Percentiles rank a stretch among this genome's conserved stretches.
These are phyloP conservation scores for Aegilops bicornis DNA, from an alignment of 176 grass and related monocot species.

Conservation along the genomic window DNA sequence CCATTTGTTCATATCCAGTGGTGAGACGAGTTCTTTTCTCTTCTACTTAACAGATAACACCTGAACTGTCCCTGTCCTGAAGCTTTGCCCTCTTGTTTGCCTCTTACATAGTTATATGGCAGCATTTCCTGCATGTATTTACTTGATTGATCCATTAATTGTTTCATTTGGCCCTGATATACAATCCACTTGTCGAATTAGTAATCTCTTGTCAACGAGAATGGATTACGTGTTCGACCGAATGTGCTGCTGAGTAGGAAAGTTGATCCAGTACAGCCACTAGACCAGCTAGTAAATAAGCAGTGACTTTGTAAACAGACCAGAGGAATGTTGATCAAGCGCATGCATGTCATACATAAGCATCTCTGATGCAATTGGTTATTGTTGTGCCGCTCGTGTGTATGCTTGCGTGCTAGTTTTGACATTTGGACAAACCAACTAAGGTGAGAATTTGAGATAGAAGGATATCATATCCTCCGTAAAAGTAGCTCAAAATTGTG, in stretches of 20 bases:
- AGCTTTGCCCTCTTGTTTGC: neutral
- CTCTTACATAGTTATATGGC: neutral
- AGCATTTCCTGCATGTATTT: neutral
- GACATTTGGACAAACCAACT: neutral
- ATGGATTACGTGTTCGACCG: constrained; percentile 11
- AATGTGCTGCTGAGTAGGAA: neutral
- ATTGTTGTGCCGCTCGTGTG: constrained; percentile 8
- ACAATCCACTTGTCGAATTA: constrained; percentile 3
- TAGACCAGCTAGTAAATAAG: neutral
- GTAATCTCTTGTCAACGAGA: constrained; percentile 2
- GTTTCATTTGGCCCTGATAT: neutral
- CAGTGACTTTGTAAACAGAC: neutral
- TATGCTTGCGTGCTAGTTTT: constrained; percentile 25
- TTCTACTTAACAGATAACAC: neutral
- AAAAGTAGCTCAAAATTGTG: constrained; percentile 4
- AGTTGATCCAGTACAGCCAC: neutral
- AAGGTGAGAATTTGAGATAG: neutral
- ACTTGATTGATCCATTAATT: neutral
- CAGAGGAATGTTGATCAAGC: neutral
- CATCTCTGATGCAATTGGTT: neutral
- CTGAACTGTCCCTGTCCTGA: neutral
- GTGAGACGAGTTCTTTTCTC: neutral
- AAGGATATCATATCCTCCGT: neutral
- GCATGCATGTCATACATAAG: constrained; percentile 9
- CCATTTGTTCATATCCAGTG: neutral